A percentile compares a stretch with the other conserved stretches of the same genome.
Conservation (phyloP, 495 filamentous ascomycete species). For the Trichocladium uniseriatum region DNA sequence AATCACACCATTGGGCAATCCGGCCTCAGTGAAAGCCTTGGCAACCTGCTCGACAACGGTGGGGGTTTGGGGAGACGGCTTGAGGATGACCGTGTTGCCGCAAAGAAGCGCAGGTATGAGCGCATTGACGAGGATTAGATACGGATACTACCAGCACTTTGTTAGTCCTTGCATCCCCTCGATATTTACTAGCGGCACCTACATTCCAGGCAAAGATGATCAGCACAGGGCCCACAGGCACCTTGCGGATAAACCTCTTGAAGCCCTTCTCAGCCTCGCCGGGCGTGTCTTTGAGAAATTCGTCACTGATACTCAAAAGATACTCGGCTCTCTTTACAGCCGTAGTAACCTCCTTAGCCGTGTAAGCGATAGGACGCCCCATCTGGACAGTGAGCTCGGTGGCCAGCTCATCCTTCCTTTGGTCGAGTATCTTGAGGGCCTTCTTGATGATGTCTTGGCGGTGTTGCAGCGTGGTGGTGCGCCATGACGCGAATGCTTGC, state of each 20-base stretch:
- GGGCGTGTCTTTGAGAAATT: constrained; percentile 60
- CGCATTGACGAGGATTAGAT: constrained; percentile 82
- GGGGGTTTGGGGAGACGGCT: constrained; percentile 89
- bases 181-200: constrained; percentile 25
- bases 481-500: constrained; percentile 62
- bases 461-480: constrained; percentile 51
- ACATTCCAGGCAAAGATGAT: constrained; percentile 95
- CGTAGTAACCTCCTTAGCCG: constrained; percentile 68
- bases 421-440: constrained; percentile 56
- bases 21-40: constrained; percentile 64
- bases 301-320: constrained; percentile 65
- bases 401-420: constrained; percentile 70
- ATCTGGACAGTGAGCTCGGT: constrained; percentile 85
- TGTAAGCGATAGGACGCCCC: constrained; percentile 84
- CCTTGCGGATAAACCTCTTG: constrained; percentile 78
- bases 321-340: constrained; percentile 74
- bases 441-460: constrained; percentile 69
- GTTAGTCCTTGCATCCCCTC: neutral
- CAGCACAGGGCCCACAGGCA: constrained; percentile 73
- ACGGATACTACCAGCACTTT: constrained; percentile 60
- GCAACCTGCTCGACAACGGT: constrained; percentile 77
- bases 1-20: constrained; percentile 68
- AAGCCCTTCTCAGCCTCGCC: constrained; percentile 80
- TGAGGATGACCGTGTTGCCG: constrained; percentile 82
- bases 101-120: constrained; percentile 79